A percentile compares a stretch with the other conserved stretches of the same genome.
Evolutionary conservation across 1,139 yeast species (phyloP).

Genomic region (Pichia sp.): DNA sequence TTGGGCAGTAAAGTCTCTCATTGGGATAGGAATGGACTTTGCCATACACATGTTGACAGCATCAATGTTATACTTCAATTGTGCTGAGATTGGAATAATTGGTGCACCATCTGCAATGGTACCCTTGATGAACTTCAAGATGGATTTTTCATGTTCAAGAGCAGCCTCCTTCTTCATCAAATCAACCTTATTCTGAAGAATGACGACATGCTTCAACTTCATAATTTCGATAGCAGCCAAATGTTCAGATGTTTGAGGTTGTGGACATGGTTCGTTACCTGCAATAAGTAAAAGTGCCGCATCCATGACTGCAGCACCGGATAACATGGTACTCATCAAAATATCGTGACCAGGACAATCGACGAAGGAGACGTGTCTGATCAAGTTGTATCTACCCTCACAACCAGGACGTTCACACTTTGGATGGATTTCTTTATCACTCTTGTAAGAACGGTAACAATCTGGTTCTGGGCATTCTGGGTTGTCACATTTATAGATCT

Average conservation of each 20-base stretch:
- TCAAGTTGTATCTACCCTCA: constrained; percentile 74
- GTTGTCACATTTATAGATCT: constrained; percentile 89
- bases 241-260: constrained; percentile 99
- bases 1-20: constrained; percentile 87
- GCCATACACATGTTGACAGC: constrained; percentile 97
- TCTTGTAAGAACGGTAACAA: constrained; percentile 88
- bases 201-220: constrained; percentile 95
- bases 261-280: constrained; percentile 99
- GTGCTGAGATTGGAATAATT: constrained; percentile 97
- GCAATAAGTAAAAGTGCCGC: constrained; percentile 95
- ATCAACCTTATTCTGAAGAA: constrained; percentile 97
- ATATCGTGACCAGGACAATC: constrained; percentile 99
- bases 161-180: constrained; percentile 98
- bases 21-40: constrained; percentile 91
- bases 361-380: constrained; percentile 96
- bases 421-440: constrained; percentile 92
- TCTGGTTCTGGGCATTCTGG: constrained; percentile 89
- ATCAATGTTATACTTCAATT: constrained; percentile 95
- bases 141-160: constrained; percentile 88
- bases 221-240: constrained; percentile 99
- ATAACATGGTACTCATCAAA: constrained; percentile 99
- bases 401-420: constrained; percentile 84
- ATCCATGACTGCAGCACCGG: constrained; percentile 99
- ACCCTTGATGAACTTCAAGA: constrained; percentile 88
- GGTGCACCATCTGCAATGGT: constrained; percentile 99